These are phyloP conservation scores for Amanita muscaria DNA, from an alignment of 768 basidiomycete species.

Conservation along the genomic window DNA sequence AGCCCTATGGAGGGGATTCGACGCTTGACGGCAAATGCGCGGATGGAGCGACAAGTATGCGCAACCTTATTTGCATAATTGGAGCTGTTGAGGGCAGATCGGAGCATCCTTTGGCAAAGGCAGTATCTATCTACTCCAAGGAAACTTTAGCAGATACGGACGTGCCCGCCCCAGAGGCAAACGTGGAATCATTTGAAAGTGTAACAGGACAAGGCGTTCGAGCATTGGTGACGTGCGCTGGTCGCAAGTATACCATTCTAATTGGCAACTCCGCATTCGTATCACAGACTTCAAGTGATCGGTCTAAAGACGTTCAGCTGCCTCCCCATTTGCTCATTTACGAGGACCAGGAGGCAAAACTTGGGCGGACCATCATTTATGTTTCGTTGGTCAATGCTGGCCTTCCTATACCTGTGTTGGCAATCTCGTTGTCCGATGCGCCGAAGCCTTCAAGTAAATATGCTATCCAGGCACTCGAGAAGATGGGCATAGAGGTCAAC, in stretches of 20 bases:
- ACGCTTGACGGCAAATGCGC: slow-evolving; percentile 40
- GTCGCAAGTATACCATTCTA: slow-evolving; percentile 47
- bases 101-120: slow-evolving; percentile 94
- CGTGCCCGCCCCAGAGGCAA: slow-evolving; percentile 37
- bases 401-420: slow-evolving; percentile 49
- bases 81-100: slow-evolving; percentile 84
- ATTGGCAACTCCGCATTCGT: slow-evolving; percentile 76
- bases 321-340: slow-evolving; percentile 56
- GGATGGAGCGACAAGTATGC: slow-evolving; percentile 53
- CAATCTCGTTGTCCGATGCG: slow-evolving; percentile 78
- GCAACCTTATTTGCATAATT: slow-evolving; percentile 69
- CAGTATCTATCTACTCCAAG: slow-evolving; percentile 78
- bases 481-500: slow-evolving; percentile 87
- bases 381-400: slow-evolving; percentile 50
- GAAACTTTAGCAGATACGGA: slow-evolving; percentile 35
- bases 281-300: slow-evolving; percentile 30
- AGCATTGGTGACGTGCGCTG: slow-evolving; percentile 50
- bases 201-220: slow-evolving; percentile 84
- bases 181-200: slow-evolving; percentile 73
- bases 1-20: slow-evolving; percentile 36
- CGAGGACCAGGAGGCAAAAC: slow-evolving; percentile 56
- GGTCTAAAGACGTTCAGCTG: slow-evolving; percentile 31
- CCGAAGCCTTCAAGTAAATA: slow-evolving; percentile 80
- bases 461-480: slow-evolving; percentile 71
- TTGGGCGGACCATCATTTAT: slow-evolving; percentile 82